phyloP scores from a whole-genome alignment of 1,284 basidiomycete genomes.

The Lentinula novae-zelandiae region DNA sequence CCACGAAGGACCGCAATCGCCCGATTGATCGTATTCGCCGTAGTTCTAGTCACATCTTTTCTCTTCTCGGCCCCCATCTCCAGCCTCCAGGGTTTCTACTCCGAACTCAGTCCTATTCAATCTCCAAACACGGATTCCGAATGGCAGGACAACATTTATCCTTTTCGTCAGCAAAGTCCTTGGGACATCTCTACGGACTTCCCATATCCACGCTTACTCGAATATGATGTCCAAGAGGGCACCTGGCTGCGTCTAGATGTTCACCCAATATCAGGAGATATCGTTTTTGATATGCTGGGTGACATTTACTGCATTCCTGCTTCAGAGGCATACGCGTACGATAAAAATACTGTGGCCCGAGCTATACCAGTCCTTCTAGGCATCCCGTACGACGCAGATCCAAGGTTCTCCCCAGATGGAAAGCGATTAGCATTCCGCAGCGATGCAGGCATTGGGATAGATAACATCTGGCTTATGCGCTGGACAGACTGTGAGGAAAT shows the following conservation, averaged over 20 bases:
- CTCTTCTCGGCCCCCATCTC: not conserved
- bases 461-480: conserved; percentile 67
- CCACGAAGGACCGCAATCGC: not conserved
- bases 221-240: conserved; percentile 66
- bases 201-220: conserved; percentile 57
- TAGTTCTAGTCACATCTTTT: not conserved
- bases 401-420: conserved; percentile 67
- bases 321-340: conserved; percentile 19
- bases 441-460: conserved; percentile 66
- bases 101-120: not conserved
- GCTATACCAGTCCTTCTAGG: conserved; percentile 55
- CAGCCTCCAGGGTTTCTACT: not conserved
- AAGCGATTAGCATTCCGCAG: conserved; percentile 59
- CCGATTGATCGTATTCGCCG: not conserved
- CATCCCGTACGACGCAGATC: conserved; percentile 66
- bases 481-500: conserved; percentile 62
- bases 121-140: conserved; percentile 25
- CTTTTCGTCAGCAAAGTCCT: conserved; percentile 54
- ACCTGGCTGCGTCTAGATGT: conserved; percentile 74
- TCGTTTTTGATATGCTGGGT: conserved; percentile 72
- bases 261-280: conserved; percentile 61
- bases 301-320: conserved; percentile 69
- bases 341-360: conserved; percentile 20
- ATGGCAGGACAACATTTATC: conserved; percentile 62
- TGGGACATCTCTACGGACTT: conserved; percentile 82